Base-by-base conservation (phyloP, 2,329 filamentous ascomycete genomes). In the Dryadomyces quercus-mongolicae region DNA sequence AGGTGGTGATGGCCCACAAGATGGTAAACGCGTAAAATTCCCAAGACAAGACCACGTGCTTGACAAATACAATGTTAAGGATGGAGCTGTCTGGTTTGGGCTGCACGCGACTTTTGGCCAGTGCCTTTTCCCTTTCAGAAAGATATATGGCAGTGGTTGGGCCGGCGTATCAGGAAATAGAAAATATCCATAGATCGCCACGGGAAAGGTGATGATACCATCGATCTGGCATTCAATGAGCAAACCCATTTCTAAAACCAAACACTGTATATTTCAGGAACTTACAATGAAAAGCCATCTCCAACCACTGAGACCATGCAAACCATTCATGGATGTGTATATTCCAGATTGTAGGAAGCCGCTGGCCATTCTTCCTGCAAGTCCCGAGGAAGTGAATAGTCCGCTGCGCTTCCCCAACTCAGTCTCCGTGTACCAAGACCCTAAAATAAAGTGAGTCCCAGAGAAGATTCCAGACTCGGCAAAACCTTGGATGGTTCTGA, bases 1-100 rank as follows among this genome's bases (percentile, higher is more conserved):
- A 82, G 34, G 84, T 82, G 0, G 83, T 84, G 44, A 88, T 80
- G 58, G 85, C 76, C 82, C 83, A 86, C 0, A 86, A 75, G 5
- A 79, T 62, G 2, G 81, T 75, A 60, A 86, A 86, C 1, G 80
- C 81, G 71, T 81, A 85, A 74, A 78, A 84, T 61, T 82, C 76
- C 75, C 77, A 82, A 0, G 78, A 81, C 0, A 70, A 68, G 10
- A 85, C 70, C 16, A 83, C 74, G 47, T 4, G 16, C 12, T 16
- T 12, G 15, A 20, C 18, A 20, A 18, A 44, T 12, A n/a, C 42
- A 3, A n/a, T n/a, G 42, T 18, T 9, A 9, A 40, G 15, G 10
- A 40, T 31, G 4, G 25, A 5, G 6, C 10, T 40, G 36, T 40
- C 36, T 16, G 36, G 36, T 16, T 40, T 40, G 5, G 42, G 42